Evolutionary conservation across 768 basidiomycete genomes (phyloP).

Genomic region (Glaciozyma martinii): DNA sequence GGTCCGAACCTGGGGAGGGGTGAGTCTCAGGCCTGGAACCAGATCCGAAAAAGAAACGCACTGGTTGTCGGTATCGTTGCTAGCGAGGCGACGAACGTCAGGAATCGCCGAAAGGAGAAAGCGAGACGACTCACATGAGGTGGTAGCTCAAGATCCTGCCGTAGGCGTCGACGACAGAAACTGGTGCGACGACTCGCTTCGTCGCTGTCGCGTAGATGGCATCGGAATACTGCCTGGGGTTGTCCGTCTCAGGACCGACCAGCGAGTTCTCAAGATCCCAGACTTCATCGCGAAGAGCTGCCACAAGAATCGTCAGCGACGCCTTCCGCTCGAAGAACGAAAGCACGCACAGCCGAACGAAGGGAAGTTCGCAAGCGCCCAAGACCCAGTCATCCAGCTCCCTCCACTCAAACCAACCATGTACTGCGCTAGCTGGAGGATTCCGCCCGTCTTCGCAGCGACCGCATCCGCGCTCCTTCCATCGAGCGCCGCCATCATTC

Average conservation of each 20-base stretch:
- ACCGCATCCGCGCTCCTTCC: not conserved
- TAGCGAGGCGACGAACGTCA: not conserved
- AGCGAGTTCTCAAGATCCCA: not conserved
- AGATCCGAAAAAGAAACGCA: not conserved
- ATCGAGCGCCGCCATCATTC: not conserved
- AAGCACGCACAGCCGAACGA: not conserved
- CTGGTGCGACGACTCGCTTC: not conserved
- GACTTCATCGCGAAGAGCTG: not conserved
- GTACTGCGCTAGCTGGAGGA: not conserved
- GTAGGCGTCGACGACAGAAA: not conserved
- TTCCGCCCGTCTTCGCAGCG: not conserved
- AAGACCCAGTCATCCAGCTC: not conserved
- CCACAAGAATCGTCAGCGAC: not conserved
- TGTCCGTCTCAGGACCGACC: not conserved
- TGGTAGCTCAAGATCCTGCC: not conserved
- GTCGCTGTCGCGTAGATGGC: not conserved
- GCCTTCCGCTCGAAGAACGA: not conserved
- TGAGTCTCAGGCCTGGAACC: not conserved
- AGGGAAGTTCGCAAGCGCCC: not conserved
- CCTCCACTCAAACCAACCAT: not conserved
- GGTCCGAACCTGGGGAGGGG: not conserved
- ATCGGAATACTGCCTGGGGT: not conserved
- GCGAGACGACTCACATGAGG: not conserved
- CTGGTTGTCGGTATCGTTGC: not conserved
- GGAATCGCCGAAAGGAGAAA: not conserved